Conservation (phyloP, 2,329 filamentous ascomycete genomes). For the Diplocarpon rosae region DNA sequence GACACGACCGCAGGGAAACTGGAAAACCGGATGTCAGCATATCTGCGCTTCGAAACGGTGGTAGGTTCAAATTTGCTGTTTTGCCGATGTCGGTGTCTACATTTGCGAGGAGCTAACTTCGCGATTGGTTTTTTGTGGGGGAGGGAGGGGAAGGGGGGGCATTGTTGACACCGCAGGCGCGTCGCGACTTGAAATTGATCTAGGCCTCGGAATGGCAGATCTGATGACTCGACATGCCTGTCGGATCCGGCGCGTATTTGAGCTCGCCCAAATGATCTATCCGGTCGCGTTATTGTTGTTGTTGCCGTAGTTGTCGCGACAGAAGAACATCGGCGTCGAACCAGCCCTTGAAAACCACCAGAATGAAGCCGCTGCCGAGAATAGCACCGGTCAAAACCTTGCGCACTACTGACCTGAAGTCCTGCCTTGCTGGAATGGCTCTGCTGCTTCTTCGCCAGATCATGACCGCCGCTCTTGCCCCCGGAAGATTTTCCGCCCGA, state of each 20-base stretch:
- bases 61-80: background rate
- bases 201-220: too few relatives aligned
- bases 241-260: conserved; percentile 3
- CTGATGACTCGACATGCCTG: too few relatives aligned
- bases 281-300: conserved; percentile 3
- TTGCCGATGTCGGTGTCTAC: background rate
- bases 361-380: conserved; percentile 1
- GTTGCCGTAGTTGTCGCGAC: conserved; percentile 19
- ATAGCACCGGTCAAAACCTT: conserved; percentile 4
- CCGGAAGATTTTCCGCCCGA: conserved; percentile 29
- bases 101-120: conserved; percentile 2
- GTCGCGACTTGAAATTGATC: conserved; percentile 8
- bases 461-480: conserved; percentile 27
- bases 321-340: conserved; percentile 21
- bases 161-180: conserved; percentile 19
- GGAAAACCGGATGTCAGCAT: conserved; percentile 27
- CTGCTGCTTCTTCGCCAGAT: conserved; percentile 28
- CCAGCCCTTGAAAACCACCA: conserved; percentile 5
- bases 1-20: conserved; percentile 99
- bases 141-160: too few relatives aligned
- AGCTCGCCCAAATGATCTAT: background rate
- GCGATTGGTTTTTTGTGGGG: conserved; percentile 4
- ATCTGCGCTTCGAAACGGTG: background rate
- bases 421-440: conserved; percentile 29
- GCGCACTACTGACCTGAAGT: conserved; percentile 28